These are phyloP conservation scores for Botrytis deweyae DNA, from an alignment of 2,329 filamentous ascomycete species.

Conservation along the genomic window DNA sequence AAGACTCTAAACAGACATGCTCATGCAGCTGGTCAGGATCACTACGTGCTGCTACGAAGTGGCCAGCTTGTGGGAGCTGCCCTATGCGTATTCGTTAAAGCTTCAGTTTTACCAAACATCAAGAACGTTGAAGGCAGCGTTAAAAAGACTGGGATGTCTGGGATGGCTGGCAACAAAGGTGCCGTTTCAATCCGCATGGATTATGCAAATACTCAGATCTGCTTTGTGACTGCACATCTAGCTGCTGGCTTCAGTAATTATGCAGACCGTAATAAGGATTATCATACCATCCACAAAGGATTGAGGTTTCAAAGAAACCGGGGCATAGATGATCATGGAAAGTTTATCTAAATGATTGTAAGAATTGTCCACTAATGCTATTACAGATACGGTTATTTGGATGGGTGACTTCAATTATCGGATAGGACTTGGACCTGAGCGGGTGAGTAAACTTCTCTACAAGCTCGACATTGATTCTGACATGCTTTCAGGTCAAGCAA, in stretches of 20 bases:
- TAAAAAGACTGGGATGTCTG: constrained; percentile 92
- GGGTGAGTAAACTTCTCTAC: constrained; percentile 46
- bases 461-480: not conserved
- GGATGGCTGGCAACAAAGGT: constrained; percentile 97
- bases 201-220: constrained; percentile 87
- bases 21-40: constrained; percentile 62
- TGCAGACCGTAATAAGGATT: constrained; percentile 92
- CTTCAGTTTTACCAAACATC: constrained; percentile 73
- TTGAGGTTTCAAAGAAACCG: constrained; percentile 88
- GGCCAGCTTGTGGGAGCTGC: constrained; percentile 94
- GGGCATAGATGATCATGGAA: constrained; percentile 86
- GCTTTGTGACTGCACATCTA: constrained; percentile 94
- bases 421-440: constrained; percentile 79
- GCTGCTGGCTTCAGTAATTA: constrained; percentile 96
- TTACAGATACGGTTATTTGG: constrained; percentile 76
- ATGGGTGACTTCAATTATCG: constrained; percentile 98
- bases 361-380: constrained; percentile 30
- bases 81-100: constrained; percentile 85
- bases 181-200: constrained; percentile 96
- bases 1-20: constrained; percentile 73
- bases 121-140: constrained; percentile 96
- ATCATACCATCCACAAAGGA: constrained; percentile 66
- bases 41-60: constrained; percentile 85
- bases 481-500: constrained; percentile 47
- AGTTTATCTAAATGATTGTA: constrained; percentile 19